Evolutionary conservation across 2,329 filamentous ascomycete species (phyloP), one percentile per base, ranked within the genome.

Genomic region (Davidsoniella australis): DNA sequence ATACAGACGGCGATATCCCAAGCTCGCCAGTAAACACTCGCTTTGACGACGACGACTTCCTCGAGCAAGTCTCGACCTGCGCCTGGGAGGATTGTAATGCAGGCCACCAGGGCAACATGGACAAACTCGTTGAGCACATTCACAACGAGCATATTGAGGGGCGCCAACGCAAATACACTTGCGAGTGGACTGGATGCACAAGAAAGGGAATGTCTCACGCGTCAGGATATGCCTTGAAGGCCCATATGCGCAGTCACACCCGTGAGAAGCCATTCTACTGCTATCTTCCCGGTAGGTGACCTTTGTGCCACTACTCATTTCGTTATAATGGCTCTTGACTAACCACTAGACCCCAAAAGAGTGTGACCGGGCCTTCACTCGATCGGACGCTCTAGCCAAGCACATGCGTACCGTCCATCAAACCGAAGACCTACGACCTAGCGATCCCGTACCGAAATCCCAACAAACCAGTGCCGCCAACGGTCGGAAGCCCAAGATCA

Each of bases 361-460:
- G 74, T 98, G 91, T 66, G 91, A 98, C 62, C 82, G 89, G 54
- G 88, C 88, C 29, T 98, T 98, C 59, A 98, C 91, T 2, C 76
- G 91, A 56, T 95, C 89, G 20, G 91, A 98, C 59, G 91, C 91
- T 10, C 73, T 98, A 0, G 87, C 89, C 1, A 98, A 98, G 64
- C 91, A 98, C 63, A 96, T 96, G 86, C 83, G 91, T 57, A 96
- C 91, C 14, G 88, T 98, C 37, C 91, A 98, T 68, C 91, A 98
- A 63, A 50, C 89, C 3, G 91, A 98, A 66, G 84, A 86, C 14
- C 72, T 94, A 18, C 80, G 85, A n/a, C 83, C 85, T 4, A 79
- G 76, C 14, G 79, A 88, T 60, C 78, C 82, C 2, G 76, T 85
- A 10, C 78, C 81, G 18, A 60, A 63, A 59, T 37, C 64, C 60